Base-by-base conservation (phyloP, 345 rosid species). In the Rhizophora apiculata region DNA sequence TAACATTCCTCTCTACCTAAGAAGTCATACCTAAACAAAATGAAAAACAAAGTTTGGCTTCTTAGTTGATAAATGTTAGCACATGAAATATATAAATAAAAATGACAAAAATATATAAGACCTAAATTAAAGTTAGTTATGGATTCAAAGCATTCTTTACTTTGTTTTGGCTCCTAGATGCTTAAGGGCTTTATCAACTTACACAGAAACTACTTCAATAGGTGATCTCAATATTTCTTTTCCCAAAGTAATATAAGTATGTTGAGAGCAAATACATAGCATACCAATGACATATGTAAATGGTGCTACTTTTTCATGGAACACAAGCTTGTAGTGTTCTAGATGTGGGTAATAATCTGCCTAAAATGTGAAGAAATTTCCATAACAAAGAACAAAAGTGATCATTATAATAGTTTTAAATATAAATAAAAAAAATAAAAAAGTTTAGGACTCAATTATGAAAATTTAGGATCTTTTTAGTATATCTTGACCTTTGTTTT, bases 301-400 rank as follows among this genome's bases (percentile, higher is more conserved):
- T 15, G 96, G 93, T 29, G 87, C 90, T 31, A 94, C 74, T 59
- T 80, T 89, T 72, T 86, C 83, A 72, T 91, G 97, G 82, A 91
- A 91, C 73, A 85, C 54, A 62, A 95, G 83, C 53, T 75, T 81
- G 82, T 91, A 94, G 75, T 91, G 96, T 68, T 86, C 98, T 5
- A 96, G 98, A 75, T 94, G 96, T 46, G 86, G 90, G 79, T 94
- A 94, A 72, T 94, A 94, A 79, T 89, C 98, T 0, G 80, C 89
- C 98, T 94, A 90, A 71, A 79, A 54, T 15, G 63, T 2, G 15
- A 43, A 43, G 18, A 43, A 43, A 43, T 43, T 43, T 18, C 16
- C 49, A 11, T 43, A 18, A 15, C 5, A 43, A 19, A 43, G 49
- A 43, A 43, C 49, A 43, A 13, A 43, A 13, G 18, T 3, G 49